Conservation (phyloP, 495 filamentous ascomycete genomes). For the Acidomyces sp. region DNA sequence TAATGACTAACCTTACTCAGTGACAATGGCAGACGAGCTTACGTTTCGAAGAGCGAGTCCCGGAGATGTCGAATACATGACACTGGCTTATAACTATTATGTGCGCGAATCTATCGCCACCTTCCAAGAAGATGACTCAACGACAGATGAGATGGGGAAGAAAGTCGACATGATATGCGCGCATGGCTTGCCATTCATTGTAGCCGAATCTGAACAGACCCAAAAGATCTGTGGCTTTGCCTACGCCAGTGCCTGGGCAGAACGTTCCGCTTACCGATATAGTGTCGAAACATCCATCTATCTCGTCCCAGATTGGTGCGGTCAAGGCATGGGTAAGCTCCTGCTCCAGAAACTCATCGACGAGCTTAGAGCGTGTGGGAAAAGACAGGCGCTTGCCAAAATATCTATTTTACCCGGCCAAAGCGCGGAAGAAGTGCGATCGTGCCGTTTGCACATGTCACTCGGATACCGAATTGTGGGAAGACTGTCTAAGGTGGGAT, state of each 20-base stretch:
- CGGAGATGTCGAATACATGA: background rate
- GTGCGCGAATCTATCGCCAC: slow-evolving; percentile 1
- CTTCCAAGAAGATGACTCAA: slow-evolving; percentile 3
- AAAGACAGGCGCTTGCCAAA: background rate
- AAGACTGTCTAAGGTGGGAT: slow-evolving; percentile 1
- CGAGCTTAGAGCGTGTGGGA: background rate
- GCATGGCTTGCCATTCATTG: background rate
- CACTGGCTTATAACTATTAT: slow-evolving; percentile 1
- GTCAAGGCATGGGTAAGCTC: background rate
- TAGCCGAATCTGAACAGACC: background rate
- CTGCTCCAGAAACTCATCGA: background rate
- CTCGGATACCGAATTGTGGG: background rate
- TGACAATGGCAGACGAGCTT: too few relatives aligned
- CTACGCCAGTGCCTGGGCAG: slow-evolving; percentile 1
- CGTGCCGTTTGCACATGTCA: background rate
- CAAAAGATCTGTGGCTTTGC: background rate
- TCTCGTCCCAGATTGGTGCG: background rate
- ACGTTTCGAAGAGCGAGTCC: too few relatives aligned
- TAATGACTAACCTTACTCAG: too few relatives aligned
- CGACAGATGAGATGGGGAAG: background rate
- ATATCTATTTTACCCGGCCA: slow-evolving; percentile 2
- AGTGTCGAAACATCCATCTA: background rate
- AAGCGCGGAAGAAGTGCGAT: background rate
- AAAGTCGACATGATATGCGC: background rate
- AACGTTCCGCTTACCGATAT: background rate